Conservation (phyloP, 1,284 basidiomycete genomes). For the Sanghuangporus weigelae region DNA sequence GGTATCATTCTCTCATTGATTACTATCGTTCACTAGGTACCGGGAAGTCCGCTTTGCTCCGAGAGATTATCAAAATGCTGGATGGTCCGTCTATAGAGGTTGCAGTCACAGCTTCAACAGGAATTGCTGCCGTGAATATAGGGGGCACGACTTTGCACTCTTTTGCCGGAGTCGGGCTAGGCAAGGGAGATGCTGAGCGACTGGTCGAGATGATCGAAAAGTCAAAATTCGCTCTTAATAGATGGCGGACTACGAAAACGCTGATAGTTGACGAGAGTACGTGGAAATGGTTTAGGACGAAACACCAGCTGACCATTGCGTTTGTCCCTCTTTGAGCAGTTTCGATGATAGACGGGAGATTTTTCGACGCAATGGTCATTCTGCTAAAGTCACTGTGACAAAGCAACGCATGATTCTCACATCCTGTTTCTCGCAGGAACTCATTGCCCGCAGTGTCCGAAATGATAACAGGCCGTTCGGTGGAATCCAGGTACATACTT, state of each 20-base stretch:
- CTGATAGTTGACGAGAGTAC: slow-evolving; percentile 71
- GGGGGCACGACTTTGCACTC: slow-evolving; percentile 52
- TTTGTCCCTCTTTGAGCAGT: slow-evolving; percentile 30
- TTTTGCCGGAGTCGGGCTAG: slow-evolving; percentile 49
- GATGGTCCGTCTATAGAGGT: slow-evolving; percentile 36
- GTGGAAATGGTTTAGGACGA: slow-evolving; percentile 20
- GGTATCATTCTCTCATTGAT: background rate
- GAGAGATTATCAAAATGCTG: slow-evolving; percentile 42
- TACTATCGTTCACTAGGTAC: slow-evolving; percentile 29
- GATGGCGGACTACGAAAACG: slow-evolving; percentile 50
- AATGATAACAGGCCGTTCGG: slow-evolving; percentile 54
- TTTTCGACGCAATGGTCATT: slow-evolving; percentile 65
- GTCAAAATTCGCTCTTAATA: slow-evolving; percentile 30
- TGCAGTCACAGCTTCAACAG: slow-evolving; percentile 43
- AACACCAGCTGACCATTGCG: background rate
- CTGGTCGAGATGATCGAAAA: slow-evolving; percentile 35
- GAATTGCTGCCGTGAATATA: slow-evolving; percentile 50
- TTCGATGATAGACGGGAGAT: slow-evolving; percentile 51
- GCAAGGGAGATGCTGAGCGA: slow-evolving; percentile 29
- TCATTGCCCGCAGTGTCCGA: slow-evolving; percentile 47
- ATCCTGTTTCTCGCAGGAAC: slow-evolving; percentile 27
- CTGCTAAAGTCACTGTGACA: slow-evolving; percentile 21
- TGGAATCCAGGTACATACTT: slow-evolving; percentile 55
- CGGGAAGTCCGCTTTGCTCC: slow-evolving; percentile 42
- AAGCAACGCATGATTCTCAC: background rate